Conservation (phyloP, 495 filamentous ascomycete species). For the Pseudotulostoma volvatum region DNA sequence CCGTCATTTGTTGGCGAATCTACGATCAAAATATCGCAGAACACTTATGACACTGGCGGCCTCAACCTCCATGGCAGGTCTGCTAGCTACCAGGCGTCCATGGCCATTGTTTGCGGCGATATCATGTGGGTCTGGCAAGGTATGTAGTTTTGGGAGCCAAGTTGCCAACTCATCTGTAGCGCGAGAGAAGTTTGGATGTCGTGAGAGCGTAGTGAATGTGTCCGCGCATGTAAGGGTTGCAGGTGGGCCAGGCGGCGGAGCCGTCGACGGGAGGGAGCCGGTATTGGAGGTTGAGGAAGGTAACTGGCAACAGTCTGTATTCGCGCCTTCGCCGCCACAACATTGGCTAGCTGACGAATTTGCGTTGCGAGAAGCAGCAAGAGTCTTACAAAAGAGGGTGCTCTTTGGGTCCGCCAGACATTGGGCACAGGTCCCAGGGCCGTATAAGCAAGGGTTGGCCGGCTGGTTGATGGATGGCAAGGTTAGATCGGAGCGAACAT, state of each 20-base stretch:
- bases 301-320: constrained; percentile 37
- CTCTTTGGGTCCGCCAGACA: constrained; percentile 64
- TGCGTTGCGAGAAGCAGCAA: constrained; percentile 46
- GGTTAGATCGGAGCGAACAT: constrained; percentile 33
- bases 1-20: constrained; percentile 41
- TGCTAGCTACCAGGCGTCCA: constrained; percentile 10
- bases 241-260: constrained; percentile 9
- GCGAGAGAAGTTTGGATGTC: constrained; percentile 61
- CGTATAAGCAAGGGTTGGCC: constrained; percentile 43
- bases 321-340: constrained; percentile 29
- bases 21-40: constrained; percentile 62
- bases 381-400: constrained; percentile 70
- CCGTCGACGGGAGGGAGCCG: constrained; percentile 3
- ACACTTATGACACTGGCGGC: constrained; percentile 78
- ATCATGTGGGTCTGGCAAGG: constrained; percentile 31
- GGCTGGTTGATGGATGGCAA: constrained; percentile 27
- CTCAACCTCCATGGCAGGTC: constrained; percentile 62
- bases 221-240: constrained; percentile 52
- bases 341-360: constrained; percentile 29
- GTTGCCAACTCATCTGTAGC: constrained; percentile 58
- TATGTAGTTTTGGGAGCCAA: constrained; percentile 60
- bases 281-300: constrained; percentile 7
- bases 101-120: constrained; percentile 14
- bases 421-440: constrained; percentile 67
- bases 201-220: constrained; percentile 64